Conservation (phyloP, 2,329 filamentous ascomycete genomes). For the Claviceps sorghi region DNA sequence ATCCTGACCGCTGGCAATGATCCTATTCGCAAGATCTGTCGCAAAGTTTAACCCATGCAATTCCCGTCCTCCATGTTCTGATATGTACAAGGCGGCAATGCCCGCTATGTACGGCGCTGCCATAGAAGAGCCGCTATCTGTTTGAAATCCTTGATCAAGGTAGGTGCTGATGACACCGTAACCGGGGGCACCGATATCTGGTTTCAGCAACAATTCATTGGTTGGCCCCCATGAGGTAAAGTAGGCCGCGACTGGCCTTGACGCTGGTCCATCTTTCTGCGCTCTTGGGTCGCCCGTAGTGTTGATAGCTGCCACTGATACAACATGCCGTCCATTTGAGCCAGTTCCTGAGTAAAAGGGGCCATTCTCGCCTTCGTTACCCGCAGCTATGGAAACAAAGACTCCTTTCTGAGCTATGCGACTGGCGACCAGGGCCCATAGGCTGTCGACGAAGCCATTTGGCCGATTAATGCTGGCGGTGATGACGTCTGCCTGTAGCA, state of each 20-base stretch:
- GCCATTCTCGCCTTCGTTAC: slow-evolving; percentile 34
- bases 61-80: slow-evolving; percentile 25
- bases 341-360: slow-evolving; percentile 28
- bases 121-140: slow-evolving; percentile 42
- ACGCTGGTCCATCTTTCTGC: slow-evolving; percentile 13
- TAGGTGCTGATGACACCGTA: slow-evolving; percentile 36
- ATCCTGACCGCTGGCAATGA: slow-evolving; percentile 20
- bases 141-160: slow-evolving; percentile 26
- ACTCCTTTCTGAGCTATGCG: slow-evolving; percentile 30
- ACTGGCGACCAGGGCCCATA: slow-evolving; percentile 27
- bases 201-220: slow-evolving; percentile 35
- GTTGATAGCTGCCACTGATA: slow-evolving; percentile 24
- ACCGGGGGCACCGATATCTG: slow-evolving; percentile 35
- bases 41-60: slow-evolving; percentile 22
- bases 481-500: slow-evolving; percentile 26
- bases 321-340: slow-evolving; percentile 18
- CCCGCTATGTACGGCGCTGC: slow-evolving; percentile 39
- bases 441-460: slow-evolving; percentile 25
- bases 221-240: slow-evolving; percentile 39
- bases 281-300: slow-evolving; percentile 28
- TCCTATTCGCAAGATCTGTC: slow-evolving; percentile 18
- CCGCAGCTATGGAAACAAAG: slow-evolving; percentile 34
- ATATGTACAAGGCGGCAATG: slow-evolving; percentile 31
- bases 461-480: slow-evolving; percentile 25
- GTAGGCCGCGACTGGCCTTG: slow-evolving; percentile 22